Base-by-base conservation (phyloP, 2,329 filamentous ascomycete genomes). In the Claviceps pusilla region DNA sequence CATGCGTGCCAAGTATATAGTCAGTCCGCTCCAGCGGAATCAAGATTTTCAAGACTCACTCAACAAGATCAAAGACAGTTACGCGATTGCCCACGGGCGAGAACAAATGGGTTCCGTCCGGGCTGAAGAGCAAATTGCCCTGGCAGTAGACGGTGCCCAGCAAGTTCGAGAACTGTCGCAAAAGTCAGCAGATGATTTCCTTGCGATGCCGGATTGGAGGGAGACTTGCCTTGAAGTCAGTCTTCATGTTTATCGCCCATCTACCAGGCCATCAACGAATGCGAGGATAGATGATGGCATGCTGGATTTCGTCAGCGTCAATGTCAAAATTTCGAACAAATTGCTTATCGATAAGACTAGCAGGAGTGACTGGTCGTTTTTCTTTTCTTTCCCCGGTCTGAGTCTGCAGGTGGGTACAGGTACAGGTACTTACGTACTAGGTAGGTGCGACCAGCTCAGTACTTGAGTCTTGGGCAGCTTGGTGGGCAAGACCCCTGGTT, bases 131-230 rank as follows among this genome's bases (percentile, higher is more conserved):
- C 65, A 98, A 80, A 69, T 97, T 98, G 72, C 94, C 93, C 80
- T 90, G 88, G 75, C 89, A 89, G 76, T 97, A 98, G 67, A 98
- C 93, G 62, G 93, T 98, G 68, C 93, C 94, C 65, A 98, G 81
- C 68, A 98, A 80, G 73, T 97, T 98, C 69, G 91, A 95, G 74
- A 98, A 98, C 90, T 96, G 65, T 2, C 47, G 49, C n/a, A 31
- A 29, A 29, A n/a, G 14, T 45, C 24, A 48, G 50, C 37, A 43
- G 5, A n/a, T 7, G 11, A 12, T 24, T 24, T 24, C 24, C 3
- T 24, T 24, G 24, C 24, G 24, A 24, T 24, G 24, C 24, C 24
- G 3, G 24, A 24, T 24, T 24, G 24, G 3, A 24, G 24, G 3
- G 24, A 24, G 24, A 56, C 70, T 59, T 72, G 94, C 91, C 83